Conservation (phyloP, 2,329 filamentous ascomycete genomes). For the Samsoniella hepiali region DNA sequence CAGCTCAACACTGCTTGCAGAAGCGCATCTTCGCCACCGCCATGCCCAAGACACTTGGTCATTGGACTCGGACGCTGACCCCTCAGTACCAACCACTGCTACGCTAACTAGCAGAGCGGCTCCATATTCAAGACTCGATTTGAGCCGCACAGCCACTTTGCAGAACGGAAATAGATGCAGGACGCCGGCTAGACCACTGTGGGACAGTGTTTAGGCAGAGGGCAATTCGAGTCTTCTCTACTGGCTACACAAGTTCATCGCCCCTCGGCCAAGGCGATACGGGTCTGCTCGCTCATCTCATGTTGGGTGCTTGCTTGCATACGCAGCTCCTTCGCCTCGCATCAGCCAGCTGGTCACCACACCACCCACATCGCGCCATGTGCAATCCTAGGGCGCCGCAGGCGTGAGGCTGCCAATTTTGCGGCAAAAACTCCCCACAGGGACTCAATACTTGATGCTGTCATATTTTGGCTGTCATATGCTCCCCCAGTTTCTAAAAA, state of each 20-base stretch:
- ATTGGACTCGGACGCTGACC: background rate
- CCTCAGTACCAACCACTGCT: background rate
- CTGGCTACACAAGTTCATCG: background rate
- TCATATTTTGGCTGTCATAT: slow-evolving; percentile 12
- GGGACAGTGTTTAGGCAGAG: background rate
- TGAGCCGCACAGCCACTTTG: slow-evolving; percentile 11
- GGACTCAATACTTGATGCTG: slow-evolving; percentile 1
- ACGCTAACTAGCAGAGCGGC: background rate
- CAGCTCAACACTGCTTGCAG: background rate
- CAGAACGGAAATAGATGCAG: slow-evolving; percentile 7
- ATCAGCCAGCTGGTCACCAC: slow-evolving; percentile 15
- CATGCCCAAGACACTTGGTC: slow-evolving; percentile 5
- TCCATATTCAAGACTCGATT: slow-evolving; percentile 8
- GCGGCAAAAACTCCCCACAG: background rate
- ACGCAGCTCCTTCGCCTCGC: slow-evolving; percentile 8
- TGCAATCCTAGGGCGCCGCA: background rate
- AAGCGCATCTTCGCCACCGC: slow-evolving; percentile 10
- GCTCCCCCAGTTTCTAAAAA: slow-evolving; percentile 6
- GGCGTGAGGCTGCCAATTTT: background rate
- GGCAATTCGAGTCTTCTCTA: background rate
- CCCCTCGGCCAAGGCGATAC: slow-evolving; percentile 11
- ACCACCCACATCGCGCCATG: slow-evolving; percentile 5
- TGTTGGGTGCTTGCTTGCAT: slow-evolving; percentile 12
- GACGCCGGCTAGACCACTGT: background rate
- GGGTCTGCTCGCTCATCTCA: background rate